Base-by-base conservation (phyloP, 805 yeast genomes). In the Geotrichum ghanense region DNA sequence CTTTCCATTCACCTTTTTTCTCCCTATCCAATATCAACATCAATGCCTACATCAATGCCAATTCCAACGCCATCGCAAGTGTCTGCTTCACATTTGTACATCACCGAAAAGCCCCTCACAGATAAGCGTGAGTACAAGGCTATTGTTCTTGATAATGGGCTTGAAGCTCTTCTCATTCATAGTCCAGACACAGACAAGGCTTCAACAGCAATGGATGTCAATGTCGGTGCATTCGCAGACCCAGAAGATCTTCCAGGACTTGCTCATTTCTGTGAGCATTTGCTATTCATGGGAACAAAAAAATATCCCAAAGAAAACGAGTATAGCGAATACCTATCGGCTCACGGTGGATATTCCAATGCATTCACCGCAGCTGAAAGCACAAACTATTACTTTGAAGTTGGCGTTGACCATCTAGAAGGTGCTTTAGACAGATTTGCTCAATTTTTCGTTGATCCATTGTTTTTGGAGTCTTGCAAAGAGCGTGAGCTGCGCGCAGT, bases 401-500 rank as follows among this genome's bases (percentile, higher is more conserved):
- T 92, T 3, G 76, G 81, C 49, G 75, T 83, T 48, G 82, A 79
- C 51, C 76, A 81, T 53, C 69, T 90, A 50, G 78, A 81, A 50
- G 96, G 95, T 3, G 96, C 97, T 0, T 67, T 90, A 45, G 97
- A 90, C 62, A 72, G 97, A 56, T 90, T 90, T 63, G 76, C 95
- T 3, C 97, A 90, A 62, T 90, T 90, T 61, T 90, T 90, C 69
- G 82, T 89, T 27, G 63, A 76, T 23, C 98, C 98, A 1, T 68
- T 90, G 54, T 90, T 90, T 55, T 65, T 69, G 45, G 66, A 72
- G 46, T 70, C 78, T 51, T 81, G 96, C 59, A 85, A 87, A 59
- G 95, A 88, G 59, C 74, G 97, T 47, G 98, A 90, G 64, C 83
- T 90, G 56, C 77, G 79, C 52, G 97, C 97, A 1, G 97, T 90